A percentile compares a stretch with the other conserved stretches of the same genome.
phyloP scores from a whole-genome alignment of 345 rosid genomes.

The Boechera divaricarpa region DNA sequence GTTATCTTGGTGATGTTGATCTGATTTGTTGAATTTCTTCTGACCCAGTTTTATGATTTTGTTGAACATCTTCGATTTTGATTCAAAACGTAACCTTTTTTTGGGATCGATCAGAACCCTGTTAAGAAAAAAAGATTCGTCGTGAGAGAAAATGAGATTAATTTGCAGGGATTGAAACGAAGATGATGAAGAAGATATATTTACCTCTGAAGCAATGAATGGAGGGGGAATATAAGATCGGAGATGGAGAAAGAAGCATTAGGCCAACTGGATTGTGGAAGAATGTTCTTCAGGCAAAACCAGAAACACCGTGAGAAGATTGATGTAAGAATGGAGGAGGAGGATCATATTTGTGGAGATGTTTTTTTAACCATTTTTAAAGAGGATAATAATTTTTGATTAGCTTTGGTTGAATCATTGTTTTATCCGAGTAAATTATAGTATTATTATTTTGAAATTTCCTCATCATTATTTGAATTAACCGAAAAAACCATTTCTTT shows the following conservation, averaged over 20 bases:
- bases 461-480: too few species aligned
- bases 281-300: slow-evolving; percentile 30
- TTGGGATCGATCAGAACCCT: slow-evolving; percentile 33
- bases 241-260: slow-evolving; percentile 41
- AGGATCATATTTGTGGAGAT: slow-evolving; percentile 27
- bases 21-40: slow-evolving; percentile 53
- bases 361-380: slow-evolving; percentile 29
- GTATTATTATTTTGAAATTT: background rate
- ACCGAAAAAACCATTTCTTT: background rate
- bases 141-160: slow-evolving; percentile 22
- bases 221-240: slow-evolving; percentile 17
- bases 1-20: slow-evolving; percentile 43
- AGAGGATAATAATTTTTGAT: background rate
- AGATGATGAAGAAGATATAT: background rate
- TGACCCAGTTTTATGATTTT: slow-evolving; percentile 47
- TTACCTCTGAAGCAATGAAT: slow-evolving; percentile 31
- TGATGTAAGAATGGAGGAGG: slow-evolving; percentile 27
- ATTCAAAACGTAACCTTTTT: slow-evolving; percentile 26
- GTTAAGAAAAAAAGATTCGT: background rate
- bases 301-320: slow-evolving; percentile 30
- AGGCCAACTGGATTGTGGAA: slow-evolving; percentile 7
- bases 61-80: slow-evolving; percentile 45
- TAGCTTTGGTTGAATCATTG: background rate
- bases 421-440: background rate
- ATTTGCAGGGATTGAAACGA: background rate